A percentile compares a stretch with the other conserved stretches of the same genome.
Evolutionary conservation across 2,329 filamentous ascomycete genomes (phyloP).

Genomic region (Penicillium sp.): DNA sequence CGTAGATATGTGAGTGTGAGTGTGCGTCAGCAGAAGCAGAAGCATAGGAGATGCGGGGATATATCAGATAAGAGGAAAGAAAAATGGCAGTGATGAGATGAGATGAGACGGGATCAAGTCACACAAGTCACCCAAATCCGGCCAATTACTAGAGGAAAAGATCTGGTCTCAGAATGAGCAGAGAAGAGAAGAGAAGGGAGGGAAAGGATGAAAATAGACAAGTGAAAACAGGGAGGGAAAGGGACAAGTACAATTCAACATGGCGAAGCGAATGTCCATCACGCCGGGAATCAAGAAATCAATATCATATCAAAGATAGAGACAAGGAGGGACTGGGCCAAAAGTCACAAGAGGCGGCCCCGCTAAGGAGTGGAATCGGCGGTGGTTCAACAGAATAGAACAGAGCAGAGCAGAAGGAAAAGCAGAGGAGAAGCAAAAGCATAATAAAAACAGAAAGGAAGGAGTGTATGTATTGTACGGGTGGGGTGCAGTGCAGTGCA

Average conservation of each 20-base stretch:
- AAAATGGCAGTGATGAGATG: too few species aligned
- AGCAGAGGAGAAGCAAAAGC: slow-evolving; percentile 8
- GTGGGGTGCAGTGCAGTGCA: too few species aligned
- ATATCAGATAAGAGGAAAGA: too few species aligned
- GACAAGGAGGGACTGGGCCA: slow-evolving; percentile 14
- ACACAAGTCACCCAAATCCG: not conserved
- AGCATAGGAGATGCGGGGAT: too few species aligned
- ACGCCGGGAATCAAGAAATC: slow-evolving; percentile 19
- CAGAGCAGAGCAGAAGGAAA: not conserved
- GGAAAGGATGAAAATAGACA: slow-evolving; percentile 5
- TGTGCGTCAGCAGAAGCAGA: too few species aligned
- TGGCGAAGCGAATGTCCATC: slow-evolving; percentile 30
- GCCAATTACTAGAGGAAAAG: not conserved
- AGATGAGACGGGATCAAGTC: too few species aligned
- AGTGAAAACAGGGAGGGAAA: slow-evolving; percentile 7
- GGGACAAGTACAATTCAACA: slow-evolving; percentile 22
- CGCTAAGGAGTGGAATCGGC: slow-evolving; percentile 27
- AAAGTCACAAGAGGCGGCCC: slow-evolving; percentile 7
- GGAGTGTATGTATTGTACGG: slow-evolving; percentile 5
- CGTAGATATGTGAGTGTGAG: too few species aligned
- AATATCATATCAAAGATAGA: slow-evolving; percentile 11
- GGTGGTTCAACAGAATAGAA: slow-evolving; percentile 10
- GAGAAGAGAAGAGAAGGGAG: slow-evolving; percentile 3
- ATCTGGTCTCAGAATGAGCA: too few species aligned
- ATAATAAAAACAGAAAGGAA: slow-evolving; percentile 6